These are phyloP conservation scores for Podospora bellae-mahoneyi DNA, from an alignment of 495 filamentous ascomycete species.

Conservation along the genomic window DNA sequence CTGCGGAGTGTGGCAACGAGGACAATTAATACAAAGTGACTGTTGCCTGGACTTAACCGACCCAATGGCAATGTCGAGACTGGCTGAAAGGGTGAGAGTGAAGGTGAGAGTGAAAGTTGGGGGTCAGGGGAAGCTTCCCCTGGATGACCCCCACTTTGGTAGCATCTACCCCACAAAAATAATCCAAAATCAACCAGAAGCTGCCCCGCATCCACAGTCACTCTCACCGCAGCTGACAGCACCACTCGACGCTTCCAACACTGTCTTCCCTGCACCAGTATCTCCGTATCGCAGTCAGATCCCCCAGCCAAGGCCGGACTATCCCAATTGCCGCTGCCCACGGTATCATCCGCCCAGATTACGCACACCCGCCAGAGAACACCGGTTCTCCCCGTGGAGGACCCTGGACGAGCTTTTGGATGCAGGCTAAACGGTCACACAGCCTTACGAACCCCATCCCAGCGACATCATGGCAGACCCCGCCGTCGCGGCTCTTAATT, in stretches of 20 bases:
- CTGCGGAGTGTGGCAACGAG: background rate
- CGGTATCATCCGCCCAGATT: conserved; percentile 7
- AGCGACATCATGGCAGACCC: conserved; percentile 37
- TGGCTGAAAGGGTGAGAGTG: background rate
- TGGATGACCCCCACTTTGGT: background rate
- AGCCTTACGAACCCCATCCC: conserved; percentile 13
- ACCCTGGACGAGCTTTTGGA: conserved; percentile 17
- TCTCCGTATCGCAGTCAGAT: background rate
- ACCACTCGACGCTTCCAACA: background rate
- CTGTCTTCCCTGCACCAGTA: background rate
- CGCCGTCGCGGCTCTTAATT: conserved; percentile 48
- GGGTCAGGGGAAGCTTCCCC: background rate
- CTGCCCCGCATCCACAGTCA: conserved; percentile 23
- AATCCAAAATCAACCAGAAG: conserved; percentile 17
- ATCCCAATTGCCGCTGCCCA: background rate
- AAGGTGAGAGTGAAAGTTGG: background rate
- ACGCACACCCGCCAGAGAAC: background rate
- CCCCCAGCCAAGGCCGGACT: background rate
- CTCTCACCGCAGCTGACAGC: conserved; percentile 7
- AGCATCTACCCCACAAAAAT: conserved; percentile 23
- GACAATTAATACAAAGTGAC: background rate
- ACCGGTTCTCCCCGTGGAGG: conserved; percentile 23
- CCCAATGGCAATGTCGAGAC: background rate
- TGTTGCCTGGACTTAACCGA: conserved; percentile 1
- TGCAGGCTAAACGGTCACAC: conserved; percentile 16